These are phyloP conservation scores for Pseudoscleropodium purum DNA, from an alignment of 225 moss, liverwort and hornwort genomes.

Conservation along the genomic window DNA sequence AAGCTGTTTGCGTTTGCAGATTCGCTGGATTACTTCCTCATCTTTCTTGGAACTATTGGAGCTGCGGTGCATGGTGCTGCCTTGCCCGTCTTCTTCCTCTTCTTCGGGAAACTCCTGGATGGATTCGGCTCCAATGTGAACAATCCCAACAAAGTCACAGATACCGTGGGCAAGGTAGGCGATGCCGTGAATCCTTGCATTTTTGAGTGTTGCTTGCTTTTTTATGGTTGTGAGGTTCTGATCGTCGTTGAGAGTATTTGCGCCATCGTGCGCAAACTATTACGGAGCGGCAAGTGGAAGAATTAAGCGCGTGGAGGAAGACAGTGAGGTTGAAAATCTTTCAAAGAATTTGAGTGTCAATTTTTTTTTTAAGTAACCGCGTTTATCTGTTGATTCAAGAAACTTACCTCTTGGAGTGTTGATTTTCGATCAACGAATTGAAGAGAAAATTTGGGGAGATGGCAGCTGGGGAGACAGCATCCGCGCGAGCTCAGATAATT, in stretches of 20 bases:
- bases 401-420: background rate
- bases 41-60: slow-evolving; percentile 41
- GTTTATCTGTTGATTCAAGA: background rate
- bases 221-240: background rate
- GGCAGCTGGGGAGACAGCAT: background rate
- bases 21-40: slow-evolving; percentile 34
- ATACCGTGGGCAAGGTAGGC: slow-evolving; percentile 22
- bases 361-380: background rate
- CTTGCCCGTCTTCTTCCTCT: slow-evolving; percentile 60
- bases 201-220: background rate
- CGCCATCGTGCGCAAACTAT: background rate
- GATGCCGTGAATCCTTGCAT: background rate
- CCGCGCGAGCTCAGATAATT: background rate
- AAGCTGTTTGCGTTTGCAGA: slow-evolving; percentile 60
- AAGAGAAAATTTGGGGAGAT: background rate
- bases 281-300: background rate
- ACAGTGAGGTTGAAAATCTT: background rate
- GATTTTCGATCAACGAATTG: background rate
- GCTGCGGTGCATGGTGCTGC: slow-evolving; percentile 53
- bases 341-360: no score
- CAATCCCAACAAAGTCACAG: background rate
- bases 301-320: background rate
- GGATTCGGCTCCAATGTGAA: slow-evolving; percentile 42
- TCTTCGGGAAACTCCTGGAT: slow-evolving; percentile 62
- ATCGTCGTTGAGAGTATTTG: background rate